Evolutionary conservation across 1,284 basidiomycete species (phyloP), one percentile per base, ranked within the genome.

Genomic region (Fomitopsis pinicola): DNA sequence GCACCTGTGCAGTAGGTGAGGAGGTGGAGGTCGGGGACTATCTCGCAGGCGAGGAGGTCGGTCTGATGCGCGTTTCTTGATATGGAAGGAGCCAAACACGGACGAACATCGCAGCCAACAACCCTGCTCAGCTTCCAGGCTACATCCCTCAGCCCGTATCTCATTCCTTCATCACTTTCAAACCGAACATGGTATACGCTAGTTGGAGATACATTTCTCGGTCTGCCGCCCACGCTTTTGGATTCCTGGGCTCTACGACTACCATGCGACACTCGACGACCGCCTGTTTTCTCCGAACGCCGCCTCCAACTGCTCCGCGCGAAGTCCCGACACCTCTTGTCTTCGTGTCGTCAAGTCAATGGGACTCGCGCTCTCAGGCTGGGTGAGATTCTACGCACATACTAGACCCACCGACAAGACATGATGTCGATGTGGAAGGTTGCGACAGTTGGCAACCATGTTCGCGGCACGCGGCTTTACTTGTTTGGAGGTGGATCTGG

Each of bases 391-490:
- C 6, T 46, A 15, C 36, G 33, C 17, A 19, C n/a, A 10, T n/a
- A 17, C 12, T 6, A 36, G 22, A 4, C 42, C 12, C 19, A 26
- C 30, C 26, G n/a, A 44, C 42, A 28, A 12, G 17, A 14, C 19
- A 55, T 17, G 5, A 14, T 9, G 42, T n/a, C 26, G 30, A 10
- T n/a, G 44, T 9, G 30, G 10, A 63, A 82, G 80, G 44, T 72
- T 81, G 66, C 70, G 67, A 45, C 57, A 58, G 12, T 67, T 80
- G 42, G 77, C 81, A 0, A 76, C 78, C 10, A 79, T 82, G 76
- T 79, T 87, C 54, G 74, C 83, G 15, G 77, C 83, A 66, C 78
- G 81, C 57, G 86, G 87, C 1, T 88, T 84, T 69, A 87, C 82
- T 0, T 83, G 82, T 57, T 69, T 88, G 42, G 81, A 87, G 66